A percentile compares a stretch with the other conserved stretches of the same genome.
These are phyloP conservation scores for Fusarium piperis DNA, from an alignment of 2,329 filamentous ascomycete genomes.

Conservation along the genomic window DNA sequence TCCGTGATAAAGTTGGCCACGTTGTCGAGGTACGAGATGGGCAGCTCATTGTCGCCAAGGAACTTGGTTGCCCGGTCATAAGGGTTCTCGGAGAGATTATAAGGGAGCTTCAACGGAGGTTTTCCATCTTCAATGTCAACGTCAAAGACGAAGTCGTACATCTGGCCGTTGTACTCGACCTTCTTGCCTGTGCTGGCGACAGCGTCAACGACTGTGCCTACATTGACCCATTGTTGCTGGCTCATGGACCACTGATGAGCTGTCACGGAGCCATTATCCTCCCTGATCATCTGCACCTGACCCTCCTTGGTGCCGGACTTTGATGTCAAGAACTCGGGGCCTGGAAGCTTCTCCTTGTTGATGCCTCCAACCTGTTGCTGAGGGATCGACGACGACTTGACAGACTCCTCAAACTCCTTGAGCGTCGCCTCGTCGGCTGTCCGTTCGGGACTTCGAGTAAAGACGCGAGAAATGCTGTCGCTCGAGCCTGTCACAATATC, in stretches of 20 bases:
- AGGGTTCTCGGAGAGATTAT: conserved; percentile 90
- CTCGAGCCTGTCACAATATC: conserved; percentile 96
- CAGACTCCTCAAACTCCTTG: conserved; percentile 80
- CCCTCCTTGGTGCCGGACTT: conserved; percentile 95
- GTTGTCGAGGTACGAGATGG: conserved; percentile 87
- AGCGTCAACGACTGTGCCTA: conserved; percentile 94
- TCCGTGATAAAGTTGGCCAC: conserved; percentile 92
- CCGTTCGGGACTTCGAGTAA: conserved; percentile 76
- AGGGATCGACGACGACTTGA: conserved; percentile 86
- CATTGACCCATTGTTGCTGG: conserved; percentile 80
- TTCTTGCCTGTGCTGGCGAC: conserved; percentile 85
- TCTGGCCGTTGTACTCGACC: conserved; percentile 80
- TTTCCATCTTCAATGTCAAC: conserved; percentile 96
- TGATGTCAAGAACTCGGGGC: conserved; percentile 83
- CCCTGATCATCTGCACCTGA: conserved; percentile 90
- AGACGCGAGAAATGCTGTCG: conserved; percentile 85
- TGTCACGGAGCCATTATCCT: conserved; percentile 82
- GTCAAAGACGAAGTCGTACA: conserved; percentile 97
- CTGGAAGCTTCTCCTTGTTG: conserved; percentile 91
- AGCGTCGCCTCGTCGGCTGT: conserved; percentile 75
- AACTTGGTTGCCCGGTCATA: conserved; percentile 94
- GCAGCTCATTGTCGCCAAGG: conserved; percentile 86
- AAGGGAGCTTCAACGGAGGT: conserved; percentile 91
- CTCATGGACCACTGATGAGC: conserved; percentile 86
- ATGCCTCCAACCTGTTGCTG: conserved; percentile 84